phyloP scores from a whole-genome alignment of 192 early-diverging fungal species.

The Anaeromyces robustus region DNA sequence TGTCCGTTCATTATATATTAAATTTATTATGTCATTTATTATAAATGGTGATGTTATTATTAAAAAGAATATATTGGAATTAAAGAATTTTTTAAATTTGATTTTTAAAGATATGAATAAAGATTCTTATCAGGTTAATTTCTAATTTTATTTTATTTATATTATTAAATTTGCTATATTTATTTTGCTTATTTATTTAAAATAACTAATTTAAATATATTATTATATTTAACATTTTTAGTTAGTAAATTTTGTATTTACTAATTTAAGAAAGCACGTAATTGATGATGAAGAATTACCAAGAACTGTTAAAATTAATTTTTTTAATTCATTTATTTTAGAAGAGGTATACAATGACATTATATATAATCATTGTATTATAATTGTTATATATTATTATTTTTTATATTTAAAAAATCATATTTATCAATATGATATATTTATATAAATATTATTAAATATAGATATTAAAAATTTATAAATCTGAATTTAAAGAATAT shows the following conservation, averaged over 20 bases:
- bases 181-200: no score
- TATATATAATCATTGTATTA: no score
- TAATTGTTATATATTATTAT: no score
- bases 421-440: background rate
- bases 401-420: background rate
- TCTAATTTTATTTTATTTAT: background rate
- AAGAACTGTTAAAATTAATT: constrained; percentile 35
- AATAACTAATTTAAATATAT: no score
- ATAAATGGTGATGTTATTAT: constrained; percentile 41
- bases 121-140: constrained; percentile 54
- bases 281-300: constrained; percentile 45
- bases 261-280: constrained; percentile 32
- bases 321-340: constrained; percentile 58
- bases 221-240: background rate
- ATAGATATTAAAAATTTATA: constrained; percentile 32
- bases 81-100: constrained; percentile 48
- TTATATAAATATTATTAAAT: constrained; percentile 23
- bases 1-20: constrained; percentile 51
- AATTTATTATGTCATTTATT: constrained; percentile 68
- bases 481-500: constrained; percentile 16
- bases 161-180: no score
- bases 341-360: constrained; percentile 40
- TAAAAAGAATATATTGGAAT: constrained; percentile 56
- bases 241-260: constrained; percentile 38
- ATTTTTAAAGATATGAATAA: constrained; percentile 51